phyloP scores from a whole-genome alignment of 2,329 filamentous ascomycete genomes.

The Moelleriella libera region DNA sequence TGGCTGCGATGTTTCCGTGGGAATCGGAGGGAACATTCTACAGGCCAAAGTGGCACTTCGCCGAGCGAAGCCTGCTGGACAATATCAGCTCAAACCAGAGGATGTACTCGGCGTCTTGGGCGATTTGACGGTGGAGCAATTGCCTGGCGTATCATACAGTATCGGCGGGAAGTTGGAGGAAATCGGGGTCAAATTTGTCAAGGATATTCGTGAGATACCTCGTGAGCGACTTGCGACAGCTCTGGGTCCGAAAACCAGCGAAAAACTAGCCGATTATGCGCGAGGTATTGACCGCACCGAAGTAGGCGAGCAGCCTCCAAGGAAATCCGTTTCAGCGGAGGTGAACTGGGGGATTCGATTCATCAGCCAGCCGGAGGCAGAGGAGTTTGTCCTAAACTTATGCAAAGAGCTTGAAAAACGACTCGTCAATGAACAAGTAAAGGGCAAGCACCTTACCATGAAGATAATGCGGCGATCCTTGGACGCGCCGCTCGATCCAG shows the following conservation, averaged over 20 bases:
- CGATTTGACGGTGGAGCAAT: constrained; percentile 59
- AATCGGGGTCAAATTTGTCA: constrained; percentile 67
- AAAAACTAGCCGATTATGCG: constrained; percentile 80
- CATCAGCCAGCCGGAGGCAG: constrained; percentile 78
- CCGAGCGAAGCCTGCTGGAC: constrained; percentile 87
- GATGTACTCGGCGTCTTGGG: constrained; percentile 65
- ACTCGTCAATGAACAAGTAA: constrained; percentile 70
- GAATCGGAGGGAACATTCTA: constrained; percentile 81
- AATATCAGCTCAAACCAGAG: constrained; percentile 76
- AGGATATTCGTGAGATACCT: constrained; percentile 63
- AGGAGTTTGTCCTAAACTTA: constrained; percentile 77
- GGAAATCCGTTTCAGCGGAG: constrained; percentile 93
- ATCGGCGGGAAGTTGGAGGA: constrained; percentile 81
- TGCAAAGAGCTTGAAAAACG: constrained; percentile 75
- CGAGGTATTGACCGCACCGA: constrained; percentile 76
- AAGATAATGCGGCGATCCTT: constrained; percentile 84
- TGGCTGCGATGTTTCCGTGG: constrained; percentile 78
- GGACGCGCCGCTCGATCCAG: constrained; percentile 80
- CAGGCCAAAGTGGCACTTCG: constrained; percentile 82
- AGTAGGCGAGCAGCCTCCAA: constrained; percentile 70
- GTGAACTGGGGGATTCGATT: constrained; percentile 98
- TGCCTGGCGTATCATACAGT: constrained; percentile 88
- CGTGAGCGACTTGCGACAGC: constrained; percentile 60
- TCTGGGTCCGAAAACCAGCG: constrained; percentile 84
- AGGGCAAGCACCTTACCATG: constrained; percentile 77